Evolutionary conservation across 306 rosid species (phyloP).

Genomic region (Chamaecrista fasciculata): DNA sequence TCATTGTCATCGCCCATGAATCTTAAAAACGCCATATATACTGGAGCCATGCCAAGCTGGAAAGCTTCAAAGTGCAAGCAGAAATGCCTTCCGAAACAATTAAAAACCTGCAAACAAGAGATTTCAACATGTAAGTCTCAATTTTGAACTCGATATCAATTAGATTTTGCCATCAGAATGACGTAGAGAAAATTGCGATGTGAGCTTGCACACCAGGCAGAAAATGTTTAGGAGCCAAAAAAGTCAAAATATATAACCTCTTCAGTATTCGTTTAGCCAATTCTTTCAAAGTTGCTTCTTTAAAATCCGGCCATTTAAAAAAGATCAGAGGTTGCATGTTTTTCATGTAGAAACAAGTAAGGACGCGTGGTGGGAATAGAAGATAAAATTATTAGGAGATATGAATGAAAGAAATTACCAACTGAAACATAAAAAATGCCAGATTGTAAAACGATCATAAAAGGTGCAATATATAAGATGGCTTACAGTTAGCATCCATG

Average conservation of each 20-base stretch:
- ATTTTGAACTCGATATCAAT: background rate
- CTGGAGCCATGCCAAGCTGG: conserved; percentile 74
- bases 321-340: background rate
- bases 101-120: conserved; percentile 58
- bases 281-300: background rate
- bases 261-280: no score
- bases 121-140: conserved; percentile 12
- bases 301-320: conserved; percentile 3
- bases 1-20: conserved; percentile 90
- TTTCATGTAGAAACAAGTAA: background rate
- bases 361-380: conserved; percentile 15
- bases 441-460: conserved; percentile 1
- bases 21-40: conserved; percentile 84
- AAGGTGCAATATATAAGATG: background rate
- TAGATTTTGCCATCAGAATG: background rate
- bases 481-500: conserved; percentile 95
- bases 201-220: no score
- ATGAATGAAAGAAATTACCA: background rate
- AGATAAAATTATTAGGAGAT: conserved; percentile 12
- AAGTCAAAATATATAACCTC: conserved; percentile 14
- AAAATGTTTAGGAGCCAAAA: no score
- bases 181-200: background rate
- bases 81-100: conserved; percentile 81
- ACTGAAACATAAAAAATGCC: conserved; percentile 18
- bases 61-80: conserved; percentile 97